phyloP scores from a whole-genome alignment of 2,329 filamentous ascomycete genomes.

The Penicillium rolfsii region DNA sequence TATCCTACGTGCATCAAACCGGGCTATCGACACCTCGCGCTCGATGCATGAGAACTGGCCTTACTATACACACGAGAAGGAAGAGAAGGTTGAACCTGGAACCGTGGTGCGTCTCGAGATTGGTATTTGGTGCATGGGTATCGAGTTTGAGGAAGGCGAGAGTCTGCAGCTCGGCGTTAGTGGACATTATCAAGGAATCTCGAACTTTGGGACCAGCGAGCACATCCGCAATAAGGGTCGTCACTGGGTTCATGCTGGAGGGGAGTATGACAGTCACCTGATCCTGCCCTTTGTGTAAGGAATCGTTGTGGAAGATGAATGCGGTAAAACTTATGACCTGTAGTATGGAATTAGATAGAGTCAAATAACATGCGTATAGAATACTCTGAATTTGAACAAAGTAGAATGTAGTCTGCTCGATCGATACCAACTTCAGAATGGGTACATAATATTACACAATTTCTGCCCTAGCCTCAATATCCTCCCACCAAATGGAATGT shows the following conservation, averaged over 20 bases:
- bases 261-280: conserved; percentile 16
- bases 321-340: neutral
- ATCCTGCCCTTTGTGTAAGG: conserved; percentile 15
- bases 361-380: neutral
- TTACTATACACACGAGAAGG: conserved; percentile 46
- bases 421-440: no score
- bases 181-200: conserved; percentile 15
- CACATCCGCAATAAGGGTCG: conserved; percentile 13
- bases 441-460: no score
- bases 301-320: neutral
- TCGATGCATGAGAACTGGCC: conserved; percentile 40
- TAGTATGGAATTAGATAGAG: neutral
- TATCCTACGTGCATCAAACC: conserved; percentile 51
- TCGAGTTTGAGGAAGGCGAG: conserved; percentile 52
- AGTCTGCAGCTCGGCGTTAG: conserved; percentile 5
- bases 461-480: no score
- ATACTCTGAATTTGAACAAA: neutral
- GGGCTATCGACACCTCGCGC: conserved; percentile 40
- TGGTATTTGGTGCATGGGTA: conserved; percentile 53
- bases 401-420: neutral
- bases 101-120: conserved; percentile 53
- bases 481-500: no score
- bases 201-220: conserved; percentile 16
- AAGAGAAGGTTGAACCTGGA: conserved; percentile 47
- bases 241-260: conserved; percentile 18